Percentiles rank a stretch among this genome's conserved stretches.
Conservation (phyloP, 768 basidiomycete genomes). For the Calocera cornea region DNA sequence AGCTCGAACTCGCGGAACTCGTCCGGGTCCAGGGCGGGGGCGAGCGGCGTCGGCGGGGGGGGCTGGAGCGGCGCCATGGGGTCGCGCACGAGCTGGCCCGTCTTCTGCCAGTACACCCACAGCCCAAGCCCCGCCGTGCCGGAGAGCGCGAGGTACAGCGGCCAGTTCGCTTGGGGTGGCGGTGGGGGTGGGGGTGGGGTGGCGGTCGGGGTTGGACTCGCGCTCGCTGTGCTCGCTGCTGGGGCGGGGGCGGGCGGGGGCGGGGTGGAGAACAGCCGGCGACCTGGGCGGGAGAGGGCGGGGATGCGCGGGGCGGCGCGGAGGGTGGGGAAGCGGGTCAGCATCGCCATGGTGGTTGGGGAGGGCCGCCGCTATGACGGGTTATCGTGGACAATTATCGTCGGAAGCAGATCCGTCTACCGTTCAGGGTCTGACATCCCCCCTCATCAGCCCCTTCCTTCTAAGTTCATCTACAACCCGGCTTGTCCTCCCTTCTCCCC, state of each 20-base stretch:
- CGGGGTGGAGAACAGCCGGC: background rate
- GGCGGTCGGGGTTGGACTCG: too few relatives aligned
- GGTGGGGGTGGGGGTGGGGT: background rate
- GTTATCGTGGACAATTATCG: too few relatives aligned
- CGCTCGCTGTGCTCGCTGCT: too few relatives aligned
- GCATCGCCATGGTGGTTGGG: background rate
- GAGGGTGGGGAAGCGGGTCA: too few relatives aligned
- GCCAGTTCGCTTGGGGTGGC: conserved; percentile 26
- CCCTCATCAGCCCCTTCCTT: too few relatives aligned
- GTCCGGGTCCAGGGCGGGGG: conserved; percentile 44
- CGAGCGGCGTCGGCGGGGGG: background rate
- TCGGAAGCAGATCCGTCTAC: too few relatives aligned
- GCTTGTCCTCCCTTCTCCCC: too few relatives aligned
- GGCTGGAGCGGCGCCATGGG: conserved; percentile 13
- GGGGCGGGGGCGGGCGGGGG: background rate
- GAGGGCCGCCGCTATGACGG: background rate
- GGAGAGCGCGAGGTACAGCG: conserved; percentile 36
- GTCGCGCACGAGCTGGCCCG: conserved; percentile 34
- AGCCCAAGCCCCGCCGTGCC: conserved; percentile 32
- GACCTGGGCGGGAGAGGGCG: background rate
- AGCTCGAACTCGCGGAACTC: conserved; percentile 71
- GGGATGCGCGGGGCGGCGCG: background rate
- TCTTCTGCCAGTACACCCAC: conserved; percentile 44
- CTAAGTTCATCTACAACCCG: too few relatives aligned
- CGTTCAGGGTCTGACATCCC: too few relatives aligned